Base-by-base conservation (phyloP, 192 early-diverging fungal species). In the Dissophora ornata region DNA sequence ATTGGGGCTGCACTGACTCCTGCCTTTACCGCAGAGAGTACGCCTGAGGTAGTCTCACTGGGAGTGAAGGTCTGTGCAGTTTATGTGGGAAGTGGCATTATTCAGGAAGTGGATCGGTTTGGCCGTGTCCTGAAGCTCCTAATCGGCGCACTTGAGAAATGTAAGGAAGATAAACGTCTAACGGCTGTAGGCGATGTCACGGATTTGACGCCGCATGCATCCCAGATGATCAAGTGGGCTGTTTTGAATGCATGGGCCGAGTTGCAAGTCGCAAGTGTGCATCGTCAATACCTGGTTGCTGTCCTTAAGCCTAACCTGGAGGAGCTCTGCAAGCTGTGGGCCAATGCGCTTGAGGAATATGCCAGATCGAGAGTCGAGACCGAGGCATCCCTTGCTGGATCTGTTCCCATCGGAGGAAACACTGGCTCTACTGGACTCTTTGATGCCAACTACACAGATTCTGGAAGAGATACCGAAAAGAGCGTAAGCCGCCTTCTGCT, bases 1-100 rank as follows among this genome's bases (percentile, higher is more conserved):
- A 93, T 99, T 47, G 90, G 86, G 28, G 91, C 97, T 2, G 95
- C 97, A 3, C 84, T 99, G 41, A 92, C 93, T 16, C 94, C 98
- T 2, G 91, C 91, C 8, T 95, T 96, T 60, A 84, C 86, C 6
- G 69, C 86, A 0, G 92, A 96, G 55, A 86, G 90, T 5, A 86
- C 89, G 0, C 89, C 93, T 21, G 89, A 94, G 51, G 84, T 95
- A 25, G 83, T 89, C 2, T 88, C 88, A 48, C 67, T 88, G n/a
- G 95, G 92, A 32, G 92, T 92, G 36, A 82, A 86, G 33, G 92
- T 96, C 18, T 91, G 90, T 57, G 93, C 92, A 0, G 89, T 90
- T 8, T 96, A 94, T 82, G 86, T 94, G 44, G 91, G 91, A 28
- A 94, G 92, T 59, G 93, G 93, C n/a, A 93, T 96, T 69, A 91